Base-by-base conservation (phyloP, 495 filamentous ascomycete species). In the Penicillium daleae region DNA sequence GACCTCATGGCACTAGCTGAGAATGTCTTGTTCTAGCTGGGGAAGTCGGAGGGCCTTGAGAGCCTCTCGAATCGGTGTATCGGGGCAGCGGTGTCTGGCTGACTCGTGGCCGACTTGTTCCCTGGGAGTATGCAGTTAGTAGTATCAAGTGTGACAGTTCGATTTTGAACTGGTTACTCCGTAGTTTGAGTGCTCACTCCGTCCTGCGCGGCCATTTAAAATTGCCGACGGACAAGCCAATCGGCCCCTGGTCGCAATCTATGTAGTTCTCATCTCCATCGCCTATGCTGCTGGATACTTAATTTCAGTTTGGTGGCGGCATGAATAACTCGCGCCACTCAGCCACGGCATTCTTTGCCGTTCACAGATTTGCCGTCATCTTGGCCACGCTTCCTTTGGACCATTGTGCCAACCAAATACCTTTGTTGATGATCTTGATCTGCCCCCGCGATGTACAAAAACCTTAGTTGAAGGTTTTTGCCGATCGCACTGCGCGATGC, bases 11-110 rank as follows among this genome's bases (percentile, higher is more conserved):
- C 6, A 32, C 29, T 21, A 54, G 27, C 22, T 15, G 19, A 2
- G 9, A 52, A 29, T 32, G 27, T 54, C 51, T 32, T 13, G 31
- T 29, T 29, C 6, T n/a, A 52, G 29, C 49, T 8, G 8, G 31
- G 51, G 29, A 32, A 54, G 31, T 26, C 22, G n/a, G 51, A 54
- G 31, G 24, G 31, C 17, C 31, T 21, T 22, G 10, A 21, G 29
- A 54, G 51, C n/a, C 51, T 54, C 26, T 31, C 22, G 26, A n/a
- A 48, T 48, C 44, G 22, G 44, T 4, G 46, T n/a, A 50, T 50
- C 24, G 40, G 26, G 46, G 26, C 46, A 13, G 26, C 46, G 24
- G 26, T 50, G 46, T 50, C 24, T 15, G 6, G 17, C 24, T 6
- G 15, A 22, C 21, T 21, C 21, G 19, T 39, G 35, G 35, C 15